phyloP scores from a whole-genome alignment of 768 basidiomycete species.

The Lactarius akahatsu region DNA sequence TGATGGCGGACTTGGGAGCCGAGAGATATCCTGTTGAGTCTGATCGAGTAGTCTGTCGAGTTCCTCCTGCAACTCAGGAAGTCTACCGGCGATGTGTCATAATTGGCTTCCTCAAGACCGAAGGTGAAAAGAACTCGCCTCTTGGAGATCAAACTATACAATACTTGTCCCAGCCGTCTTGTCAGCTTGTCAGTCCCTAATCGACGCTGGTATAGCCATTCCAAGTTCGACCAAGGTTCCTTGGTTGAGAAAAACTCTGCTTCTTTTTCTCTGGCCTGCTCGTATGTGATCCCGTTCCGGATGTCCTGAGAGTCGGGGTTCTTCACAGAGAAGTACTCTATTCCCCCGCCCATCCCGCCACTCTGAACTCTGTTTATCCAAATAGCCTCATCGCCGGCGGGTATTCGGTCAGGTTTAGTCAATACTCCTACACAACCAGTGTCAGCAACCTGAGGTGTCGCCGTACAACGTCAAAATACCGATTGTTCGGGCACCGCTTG shows the following conservation, averaged over 20 bases:
- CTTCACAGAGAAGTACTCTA: constrained; percentile 28
- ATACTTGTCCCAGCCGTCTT: constrained; percentile 14
- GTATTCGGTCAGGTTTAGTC: constrained; percentile 24
- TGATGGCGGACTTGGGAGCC: constrained; percentile 51
- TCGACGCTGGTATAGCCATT: constrained; percentile 17
- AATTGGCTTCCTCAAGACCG: not conserved
- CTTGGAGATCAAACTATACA: constrained; percentile 24
- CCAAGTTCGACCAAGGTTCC: constrained; percentile 24
- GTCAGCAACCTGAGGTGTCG: not conserved
- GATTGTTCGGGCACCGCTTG: constrained; percentile 64
- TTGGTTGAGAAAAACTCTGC: constrained; percentile 14
- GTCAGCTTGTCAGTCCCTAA: constrained; percentile 27
- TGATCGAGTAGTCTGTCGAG: constrained; percentile 43
- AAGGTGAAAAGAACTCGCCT: constrained; percentile 7
- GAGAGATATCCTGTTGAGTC: constrained; percentile 35
- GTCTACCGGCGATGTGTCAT: constrained; percentile 39
- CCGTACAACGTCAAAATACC: constrained; percentile 42
- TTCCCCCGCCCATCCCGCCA: not conserved
- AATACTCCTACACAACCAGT: constrained; percentile 13
- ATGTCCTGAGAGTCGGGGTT: constrained; percentile 26
- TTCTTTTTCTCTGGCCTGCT: constrained; percentile 23
- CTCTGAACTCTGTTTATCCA: constrained; percentile 21
- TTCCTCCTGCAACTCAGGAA: constrained; percentile 60
- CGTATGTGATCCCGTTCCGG: constrained; percentile 23
- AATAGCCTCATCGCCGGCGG: constrained; percentile 17